Percentiles rank a stretch among this genome's conserved stretches.
These are phyloP conservation scores for Zygosaccharomyces sapae DNA, from an alignment of 1,139 yeast genomes.

Conservation along the genomic window DNA sequence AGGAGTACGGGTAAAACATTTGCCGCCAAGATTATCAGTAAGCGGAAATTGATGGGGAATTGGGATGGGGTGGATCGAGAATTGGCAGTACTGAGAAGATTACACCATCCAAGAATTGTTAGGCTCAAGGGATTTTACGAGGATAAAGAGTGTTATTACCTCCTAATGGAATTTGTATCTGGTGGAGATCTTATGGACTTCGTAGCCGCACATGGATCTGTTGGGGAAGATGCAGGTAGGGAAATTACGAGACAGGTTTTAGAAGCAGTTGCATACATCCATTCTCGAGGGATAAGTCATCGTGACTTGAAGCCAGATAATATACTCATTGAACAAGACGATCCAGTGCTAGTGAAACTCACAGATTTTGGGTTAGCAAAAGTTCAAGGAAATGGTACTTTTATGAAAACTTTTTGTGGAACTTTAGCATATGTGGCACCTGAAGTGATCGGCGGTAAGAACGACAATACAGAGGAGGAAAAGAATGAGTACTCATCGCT, in stretches of 20 bases:
- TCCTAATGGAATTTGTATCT: constrained; percentile 91
- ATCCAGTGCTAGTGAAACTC: constrained; percentile 82
- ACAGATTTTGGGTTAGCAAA: constrained; percentile 93
- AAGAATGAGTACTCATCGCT: constrained; percentile 64
- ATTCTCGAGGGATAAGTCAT: constrained; percentile 83
- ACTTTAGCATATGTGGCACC: constrained; percentile 92
- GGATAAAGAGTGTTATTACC: constrained; percentile 71
- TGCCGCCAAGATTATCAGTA: constrained; percentile 86
- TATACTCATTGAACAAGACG: constrained; percentile 82
- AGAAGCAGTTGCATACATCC: constrained; percentile 82
- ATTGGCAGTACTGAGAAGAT: constrained; percentile 66
- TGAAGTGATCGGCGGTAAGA: constrained; percentile 77
- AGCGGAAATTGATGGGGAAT: constrained; percentile 75
- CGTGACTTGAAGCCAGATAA: constrained; percentile 93
- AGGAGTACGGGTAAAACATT: constrained; percentile 76
- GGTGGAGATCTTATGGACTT: constrained; percentile 98
- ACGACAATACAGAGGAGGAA: constrained; percentile 30
- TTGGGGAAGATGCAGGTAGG: constrained; percentile 84
- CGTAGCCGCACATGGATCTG: constrained; percentile 86
- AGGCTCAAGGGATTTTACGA: constrained; percentile 78
- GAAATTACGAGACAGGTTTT: constrained; percentile 81
- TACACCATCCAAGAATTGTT: constrained; percentile 84
- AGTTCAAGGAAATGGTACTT: constrained; percentile 68
- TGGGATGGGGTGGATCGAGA: constrained; percentile 83
- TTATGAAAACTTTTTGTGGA: constrained; percentile 86